phyloP scores from a whole-genome alignment of 2,329 filamentous ascomycete genomes.

The Claviceps sp. region DNA sequence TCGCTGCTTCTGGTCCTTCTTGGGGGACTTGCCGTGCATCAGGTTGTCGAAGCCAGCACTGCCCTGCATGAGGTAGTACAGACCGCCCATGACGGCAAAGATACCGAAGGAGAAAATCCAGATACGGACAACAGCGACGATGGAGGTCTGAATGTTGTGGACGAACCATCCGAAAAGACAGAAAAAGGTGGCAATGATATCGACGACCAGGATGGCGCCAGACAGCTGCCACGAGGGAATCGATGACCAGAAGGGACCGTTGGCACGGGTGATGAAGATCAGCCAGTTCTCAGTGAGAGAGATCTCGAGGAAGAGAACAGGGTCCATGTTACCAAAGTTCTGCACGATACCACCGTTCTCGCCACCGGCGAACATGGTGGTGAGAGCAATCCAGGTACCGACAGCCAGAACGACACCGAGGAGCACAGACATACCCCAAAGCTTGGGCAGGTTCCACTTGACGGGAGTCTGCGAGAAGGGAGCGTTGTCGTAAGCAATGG shows the following conservation, averaged over 20 bases:
- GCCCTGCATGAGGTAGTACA: slow-evolving; percentile 67
- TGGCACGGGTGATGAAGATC: slow-evolving; percentile 90
- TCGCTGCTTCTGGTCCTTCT: slow-evolving; percentile 71
- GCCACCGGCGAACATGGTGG: slow-evolving; percentile 61
- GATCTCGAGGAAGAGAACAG: slow-evolving; percentile 79
- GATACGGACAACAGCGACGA: slow-evolving; percentile 74
- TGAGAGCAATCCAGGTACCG: slow-evolving; percentile 81
- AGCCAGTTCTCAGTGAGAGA: slow-evolving; percentile 90
- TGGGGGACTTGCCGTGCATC: slow-evolving; percentile 80
- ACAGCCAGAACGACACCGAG: slow-evolving; percentile 69
- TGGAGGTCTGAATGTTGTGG: slow-evolving; percentile 48
- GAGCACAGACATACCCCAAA: slow-evolving; percentile 84
- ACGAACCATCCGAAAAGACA: slow-evolving; percentile 76
- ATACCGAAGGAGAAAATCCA: slow-evolving; percentile 88
- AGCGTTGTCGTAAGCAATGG: slow-evolving; percentile 88
- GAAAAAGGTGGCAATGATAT: slow-evolving; percentile 76
- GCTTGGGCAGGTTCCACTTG: slow-evolving; percentile 90
- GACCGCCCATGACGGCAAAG: slow-evolving; percentile 68
- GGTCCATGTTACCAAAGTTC: slow-evolving; percentile 72
- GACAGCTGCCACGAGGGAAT: slow-evolving; percentile 75
- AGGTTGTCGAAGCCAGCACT: slow-evolving; percentile 77
- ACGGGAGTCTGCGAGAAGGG: slow-evolving; percentile 76
- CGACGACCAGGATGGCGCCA: slow-evolving; percentile 67
- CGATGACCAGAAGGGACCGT: slow-evolving; percentile 84
- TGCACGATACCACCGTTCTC: slow-evolving; percentile 74